These are phyloP conservation scores for Tetrapyrgos nigripes DNA, from an alignment of 1,284 basidiomycete species.

Conservation along the genomic window DNA sequence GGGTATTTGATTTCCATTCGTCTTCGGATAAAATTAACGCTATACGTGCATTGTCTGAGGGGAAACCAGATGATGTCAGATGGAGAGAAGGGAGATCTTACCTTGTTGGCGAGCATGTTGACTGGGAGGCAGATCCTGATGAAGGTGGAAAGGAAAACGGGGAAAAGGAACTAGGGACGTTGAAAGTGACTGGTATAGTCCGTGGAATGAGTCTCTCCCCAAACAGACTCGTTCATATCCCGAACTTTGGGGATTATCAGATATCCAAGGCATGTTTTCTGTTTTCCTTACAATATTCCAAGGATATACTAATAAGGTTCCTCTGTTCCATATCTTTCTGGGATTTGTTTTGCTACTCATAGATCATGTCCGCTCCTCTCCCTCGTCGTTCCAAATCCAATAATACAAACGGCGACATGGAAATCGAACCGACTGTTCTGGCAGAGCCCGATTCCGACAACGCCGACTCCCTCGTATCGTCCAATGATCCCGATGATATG, in stretches of 20 bases:
- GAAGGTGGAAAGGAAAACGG: background rate
- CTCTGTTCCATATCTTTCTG: too few species aligned
- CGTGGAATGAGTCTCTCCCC: conserved; percentile 83
- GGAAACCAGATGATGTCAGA: conserved; percentile 74
- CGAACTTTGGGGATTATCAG: conserved; percentile 90
- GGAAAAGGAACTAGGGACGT: conserved; percentile 48
- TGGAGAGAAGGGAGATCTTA: conserved; percentile 88
- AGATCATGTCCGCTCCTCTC: conserved; percentile 70
- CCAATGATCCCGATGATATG: conserved; percentile 89
- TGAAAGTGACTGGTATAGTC: conserved; percentile 86
- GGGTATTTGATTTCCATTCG: conserved; percentile 67
- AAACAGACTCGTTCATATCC: conserved; percentile 89
- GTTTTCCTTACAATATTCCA: too few species aligned
- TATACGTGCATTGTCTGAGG: conserved; percentile 80
- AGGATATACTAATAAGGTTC: too few species aligned
- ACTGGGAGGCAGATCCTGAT: conserved; percentile 47
- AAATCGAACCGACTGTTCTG: conserved; percentile 63
- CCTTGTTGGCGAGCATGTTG: conserved; percentile 75
- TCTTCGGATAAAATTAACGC: conserved; percentile 75
- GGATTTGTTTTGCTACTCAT: conserved; percentile 7
- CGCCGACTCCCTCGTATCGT: conserved; percentile 89
- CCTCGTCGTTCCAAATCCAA: conserved; percentile 46
- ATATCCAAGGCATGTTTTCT: conserved; percentile 71
- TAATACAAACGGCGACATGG: conserved; percentile 53
- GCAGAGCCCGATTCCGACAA: conserved; percentile 68